These are phyloP conservation scores for Coemansia sp. DNA, from an alignment of 192 early-diverging fungal genomes.

Conservation along the genomic window DNA sequence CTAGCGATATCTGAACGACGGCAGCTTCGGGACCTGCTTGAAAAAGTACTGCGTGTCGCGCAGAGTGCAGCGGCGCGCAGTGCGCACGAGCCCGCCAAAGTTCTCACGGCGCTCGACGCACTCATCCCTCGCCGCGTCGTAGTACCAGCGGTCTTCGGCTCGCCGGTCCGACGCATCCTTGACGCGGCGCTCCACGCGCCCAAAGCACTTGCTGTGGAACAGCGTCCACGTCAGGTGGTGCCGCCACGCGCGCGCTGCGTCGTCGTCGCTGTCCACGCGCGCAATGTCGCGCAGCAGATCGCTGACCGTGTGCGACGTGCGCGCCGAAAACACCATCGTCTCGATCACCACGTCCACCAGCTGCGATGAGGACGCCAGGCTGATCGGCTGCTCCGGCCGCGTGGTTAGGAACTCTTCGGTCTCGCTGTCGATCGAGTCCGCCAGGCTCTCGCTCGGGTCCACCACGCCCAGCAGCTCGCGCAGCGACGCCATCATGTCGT, in stretches of 20 bases:
- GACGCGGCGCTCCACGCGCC: slow-evolving; percentile 51
- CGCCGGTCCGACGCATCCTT: slow-evolving; percentile 54
- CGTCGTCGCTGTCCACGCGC: slow-evolving; percentile 19
- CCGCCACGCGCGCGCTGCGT: slow-evolving; percentile 22
- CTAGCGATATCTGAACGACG: slow-evolving; percentile 47
- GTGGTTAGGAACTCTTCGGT: slow-evolving; percentile 39
- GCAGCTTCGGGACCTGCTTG: slow-evolving; percentile 55
- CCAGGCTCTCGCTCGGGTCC: slow-evolving; percentile 50
- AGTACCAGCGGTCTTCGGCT: slow-evolving; percentile 56
- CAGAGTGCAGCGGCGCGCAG: slow-evolving; percentile 54
- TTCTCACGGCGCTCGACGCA: slow-evolving; percentile 42
- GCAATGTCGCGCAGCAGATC: slow-evolving; percentile 52
- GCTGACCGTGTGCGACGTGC: slow-evolving; percentile 53
- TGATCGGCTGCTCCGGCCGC: slow-evolving; percentile 19
- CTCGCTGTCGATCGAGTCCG: slow-evolving; percentile 50
- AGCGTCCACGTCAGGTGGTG: slow-evolving; percentile 44
- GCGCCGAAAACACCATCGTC: slow-evolving; percentile 55
- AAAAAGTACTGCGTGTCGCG: slow-evolving; percentile 57
- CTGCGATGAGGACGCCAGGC: slow-evolving; percentile 10
- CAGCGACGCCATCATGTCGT: slow-evolving; percentile 47
- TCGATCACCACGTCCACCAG: slow-evolving; percentile 44
- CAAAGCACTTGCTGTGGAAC: slow-evolving; percentile 49
- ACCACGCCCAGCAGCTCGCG: slow-evolving; percentile 51
- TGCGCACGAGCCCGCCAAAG: slow-evolving; percentile 53
- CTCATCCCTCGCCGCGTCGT: slow-evolving; percentile 45